A percentile compares a stretch with the other conserved stretches of the same genome.
Evolutionary conservation across 129 eudicot species (phyloP).

Genomic region (Arctium minus): DNA sequence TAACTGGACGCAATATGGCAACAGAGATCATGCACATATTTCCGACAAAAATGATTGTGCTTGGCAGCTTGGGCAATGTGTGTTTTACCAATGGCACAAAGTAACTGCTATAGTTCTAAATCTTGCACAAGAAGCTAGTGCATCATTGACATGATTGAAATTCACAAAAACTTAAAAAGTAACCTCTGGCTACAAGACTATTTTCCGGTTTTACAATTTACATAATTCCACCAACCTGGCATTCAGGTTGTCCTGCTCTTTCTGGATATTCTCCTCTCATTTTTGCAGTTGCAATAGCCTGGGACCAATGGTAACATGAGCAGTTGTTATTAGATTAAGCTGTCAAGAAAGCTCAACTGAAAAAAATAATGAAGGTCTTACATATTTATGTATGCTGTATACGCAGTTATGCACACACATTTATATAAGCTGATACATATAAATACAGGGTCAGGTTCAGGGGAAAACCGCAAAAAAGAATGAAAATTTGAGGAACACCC

Average conservation of each 20-base stretch:
- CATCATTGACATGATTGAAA: not conserved
- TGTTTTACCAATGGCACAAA: not conserved
- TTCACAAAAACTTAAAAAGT: not conserved
- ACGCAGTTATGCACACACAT: not conserved
- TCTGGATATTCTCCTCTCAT: constrained; percentile 91
- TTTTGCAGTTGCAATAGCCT: constrained; percentile 90
- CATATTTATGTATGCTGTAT: not conserved
- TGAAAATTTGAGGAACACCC: no score
- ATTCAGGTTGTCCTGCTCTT: constrained; percentile 85
- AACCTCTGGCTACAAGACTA: not conserved
- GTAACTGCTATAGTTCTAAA: not conserved
- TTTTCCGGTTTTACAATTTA: not conserved
- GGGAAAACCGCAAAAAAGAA: no score
- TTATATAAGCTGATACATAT: not conserved
- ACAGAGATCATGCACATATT: not conserved
- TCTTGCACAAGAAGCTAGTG: not conserved
- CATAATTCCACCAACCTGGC: constrained; percentile 44
- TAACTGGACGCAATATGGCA: not conserved
- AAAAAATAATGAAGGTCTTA: not conserved
- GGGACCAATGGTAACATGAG: constrained; percentile 11
- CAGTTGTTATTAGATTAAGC: not conserved
- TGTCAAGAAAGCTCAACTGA: not conserved
- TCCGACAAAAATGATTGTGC: not conserved
- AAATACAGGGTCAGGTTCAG: not conserved
- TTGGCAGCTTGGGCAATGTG: not conserved